These are phyloP conservation scores for Trichoderma afroharzianum DNA, from an alignment of 2,329 filamentous ascomycete genomes.

Conservation along the genomic window DNA sequence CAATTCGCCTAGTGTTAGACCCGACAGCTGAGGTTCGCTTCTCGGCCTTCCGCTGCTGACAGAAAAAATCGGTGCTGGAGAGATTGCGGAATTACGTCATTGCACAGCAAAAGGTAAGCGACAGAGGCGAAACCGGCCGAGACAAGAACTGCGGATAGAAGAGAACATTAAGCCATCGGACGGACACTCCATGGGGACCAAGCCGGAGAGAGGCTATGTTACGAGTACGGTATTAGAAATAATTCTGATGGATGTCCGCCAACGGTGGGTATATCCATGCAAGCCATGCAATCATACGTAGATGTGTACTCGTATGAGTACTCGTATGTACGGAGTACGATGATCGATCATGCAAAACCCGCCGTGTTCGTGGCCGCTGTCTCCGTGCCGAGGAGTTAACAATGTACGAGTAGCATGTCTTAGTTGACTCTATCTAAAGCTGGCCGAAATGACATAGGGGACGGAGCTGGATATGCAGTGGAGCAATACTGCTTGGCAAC, in stretches of 20 bases:
- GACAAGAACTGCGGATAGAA: not conserved
- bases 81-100: constrained; percentile 1
- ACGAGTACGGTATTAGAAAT: not conserved
- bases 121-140: not conserved
- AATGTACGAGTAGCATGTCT: not conserved
- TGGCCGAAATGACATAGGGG: not conserved
- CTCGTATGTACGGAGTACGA: not conserved
- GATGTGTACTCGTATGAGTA: too few relatives aligned
- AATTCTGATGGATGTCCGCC: not conserved
- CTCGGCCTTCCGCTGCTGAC: not conserved
- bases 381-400: not conserved
- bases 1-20: not conserved
- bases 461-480: not conserved
- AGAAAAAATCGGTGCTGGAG: not conserved
- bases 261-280: not conserved
- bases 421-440: not conserved
- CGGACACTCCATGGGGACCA: constrained; percentile 7
- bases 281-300: not conserved
- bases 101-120: not conserved
- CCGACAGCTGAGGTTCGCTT: not conserved
- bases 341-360: not conserved
- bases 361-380: not conserved
- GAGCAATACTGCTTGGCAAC: not conserved
- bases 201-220: not conserved
- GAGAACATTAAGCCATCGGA: not conserved